phyloP scores from a whole-genome alignment of 805 yeast genomes.

The Yarrowia keelungensis region DNA sequence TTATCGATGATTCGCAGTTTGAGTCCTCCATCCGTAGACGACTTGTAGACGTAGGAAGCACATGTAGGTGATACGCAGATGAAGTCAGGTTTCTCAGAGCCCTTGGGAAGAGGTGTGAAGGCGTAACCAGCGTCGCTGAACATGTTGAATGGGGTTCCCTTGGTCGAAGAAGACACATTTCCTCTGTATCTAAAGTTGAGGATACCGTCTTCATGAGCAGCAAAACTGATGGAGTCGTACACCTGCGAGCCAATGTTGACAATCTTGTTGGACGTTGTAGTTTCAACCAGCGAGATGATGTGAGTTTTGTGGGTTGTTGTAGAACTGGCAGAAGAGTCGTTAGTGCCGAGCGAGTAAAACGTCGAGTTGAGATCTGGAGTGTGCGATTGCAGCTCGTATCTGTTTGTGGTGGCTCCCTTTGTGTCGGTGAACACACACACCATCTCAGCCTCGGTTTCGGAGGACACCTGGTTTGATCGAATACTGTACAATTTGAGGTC shows the following conservation, averaged over 20 bases:
- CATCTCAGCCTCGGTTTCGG: slow-evolving; percentile 38
- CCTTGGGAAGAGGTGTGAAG: slow-evolving; percentile 41
- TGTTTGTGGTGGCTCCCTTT: slow-evolving; percentile 38
- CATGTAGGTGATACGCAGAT: slow-evolving; percentile 50
- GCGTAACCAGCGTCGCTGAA: slow-evolving; percentile 44
- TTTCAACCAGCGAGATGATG: slow-evolving; percentile 23
- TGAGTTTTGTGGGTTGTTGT: slow-evolving; percentile 20
- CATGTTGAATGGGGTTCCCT: slow-evolving; percentile 41
- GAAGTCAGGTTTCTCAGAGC: slow-evolving; percentile 39
- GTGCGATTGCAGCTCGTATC: slow-evolving; percentile 32
- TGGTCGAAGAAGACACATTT: slow-evolving; percentile 42
- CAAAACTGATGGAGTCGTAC: slow-evolving; percentile 7
- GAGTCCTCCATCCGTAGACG: slow-evolving; percentile 15
- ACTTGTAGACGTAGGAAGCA: slow-evolving; percentile 45
- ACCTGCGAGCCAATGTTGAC: slow-evolving; percentile 33
- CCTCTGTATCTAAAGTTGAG: slow-evolving; percentile 41
- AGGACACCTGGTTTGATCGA: slow-evolving; percentile 35
- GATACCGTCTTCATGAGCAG: slow-evolving; percentile 40
- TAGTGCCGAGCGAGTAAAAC: slow-evolving; percentile 19
- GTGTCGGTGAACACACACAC: slow-evolving; percentile 26
- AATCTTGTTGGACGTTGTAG: slow-evolving; percentile 28
- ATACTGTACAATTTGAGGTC: slow-evolving; percentile 38
- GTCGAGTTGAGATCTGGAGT: slow-evolving; percentile 33
- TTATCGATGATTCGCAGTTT: slow-evolving; percentile 41
- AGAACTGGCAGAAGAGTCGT: slow-evolving; percentile 15